These are phyloP conservation scores for Pleurostoma richardsiae DNA, from an alignment of 2,329 filamentous ascomycete species.

Conservation along the genomic window DNA sequence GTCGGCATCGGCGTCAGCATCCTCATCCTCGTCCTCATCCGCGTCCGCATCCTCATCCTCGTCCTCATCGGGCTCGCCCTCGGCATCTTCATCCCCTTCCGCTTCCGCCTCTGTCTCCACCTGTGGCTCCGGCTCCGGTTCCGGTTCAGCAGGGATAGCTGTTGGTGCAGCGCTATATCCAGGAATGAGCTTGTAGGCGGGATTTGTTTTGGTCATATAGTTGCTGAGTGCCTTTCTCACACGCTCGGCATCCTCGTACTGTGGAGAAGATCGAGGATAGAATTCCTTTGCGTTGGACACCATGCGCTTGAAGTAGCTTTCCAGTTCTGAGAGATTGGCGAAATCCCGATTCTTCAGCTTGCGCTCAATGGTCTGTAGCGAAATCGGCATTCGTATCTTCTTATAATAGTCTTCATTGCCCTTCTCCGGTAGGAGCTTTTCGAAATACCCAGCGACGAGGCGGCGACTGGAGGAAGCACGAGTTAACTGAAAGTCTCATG, in stretches of 20 bases:
- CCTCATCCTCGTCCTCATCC: constrained; percentile 24
- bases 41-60: constrained; percentile 24
- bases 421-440: constrained; percentile 61
- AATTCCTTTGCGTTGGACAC: constrained; percentile 83
- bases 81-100: constrained; percentile 12
- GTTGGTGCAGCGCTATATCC: constrained; percentile 69
- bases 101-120: constrained; percentile 9
- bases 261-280: constrained; percentile 66
- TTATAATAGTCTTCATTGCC: constrained; percentile 72
- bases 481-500: too few relatives aligned
- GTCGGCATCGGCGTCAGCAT: constrained; percentile 21
- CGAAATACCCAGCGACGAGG: constrained; percentile 69
- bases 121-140: constrained; percentile 8
- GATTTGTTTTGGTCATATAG: constrained; percentile 82
- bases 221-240: constrained; percentile 82
- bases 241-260: constrained; percentile 81
- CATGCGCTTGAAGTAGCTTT: constrained; percentile 84
- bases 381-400: constrained; percentile 71
- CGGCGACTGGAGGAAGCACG: constrained; percentile 51
- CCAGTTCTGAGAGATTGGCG: constrained; percentile 64
- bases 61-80: constrained; percentile 18
- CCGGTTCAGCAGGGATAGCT: constrained; percentile 57
- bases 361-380: constrained; percentile 69
- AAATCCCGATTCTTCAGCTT: constrained; percentile 70
- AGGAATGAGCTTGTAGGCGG: constrained; percentile 65